These are phyloP conservation scores for Trichoderma lentiforme DNA, from an alignment of 2,329 filamentous ascomycete species.

Conservation along the genomic window DNA sequence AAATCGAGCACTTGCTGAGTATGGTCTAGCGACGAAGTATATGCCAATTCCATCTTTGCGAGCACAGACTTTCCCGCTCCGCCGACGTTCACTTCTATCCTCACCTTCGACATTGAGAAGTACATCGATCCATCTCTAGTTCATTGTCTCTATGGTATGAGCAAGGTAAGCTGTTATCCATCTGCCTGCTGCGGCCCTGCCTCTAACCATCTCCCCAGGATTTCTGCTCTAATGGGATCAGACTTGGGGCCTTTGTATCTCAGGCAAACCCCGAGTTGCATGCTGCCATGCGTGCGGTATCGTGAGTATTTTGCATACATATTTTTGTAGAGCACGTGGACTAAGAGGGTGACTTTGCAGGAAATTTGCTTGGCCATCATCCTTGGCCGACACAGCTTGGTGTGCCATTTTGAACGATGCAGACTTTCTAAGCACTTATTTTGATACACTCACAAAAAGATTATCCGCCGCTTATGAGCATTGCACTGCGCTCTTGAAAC, in stretches of 20 bases:
- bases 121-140: not conserved
- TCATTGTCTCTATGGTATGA: not conserved
- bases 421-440: not conserved
- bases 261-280: not conserved
- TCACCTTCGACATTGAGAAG: not conserved
- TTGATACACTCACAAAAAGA: not conserved
- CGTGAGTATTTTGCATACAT: not conserved
- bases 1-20: not conserved
- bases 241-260: not conserved
- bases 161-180: not conserved
- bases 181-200: rapidly evolving
- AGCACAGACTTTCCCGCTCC: not conserved
- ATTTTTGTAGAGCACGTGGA: not conserved
- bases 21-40: not conserved
- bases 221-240: not conserved
- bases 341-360: not conserved
- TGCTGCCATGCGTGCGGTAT: not conserved
- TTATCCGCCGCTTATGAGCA: not conserved
- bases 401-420: not conserved
- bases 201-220: not conserved
- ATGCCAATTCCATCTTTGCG: not conserved
- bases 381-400: not conserved
- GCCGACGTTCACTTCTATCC: not conserved
- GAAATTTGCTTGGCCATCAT: not conserved
- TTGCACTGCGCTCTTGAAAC: not conserved